Evolutionary conservation across 352 stramenopile genomes (phyloP).

Genomic region (Pythium apleroticum): DNA sequence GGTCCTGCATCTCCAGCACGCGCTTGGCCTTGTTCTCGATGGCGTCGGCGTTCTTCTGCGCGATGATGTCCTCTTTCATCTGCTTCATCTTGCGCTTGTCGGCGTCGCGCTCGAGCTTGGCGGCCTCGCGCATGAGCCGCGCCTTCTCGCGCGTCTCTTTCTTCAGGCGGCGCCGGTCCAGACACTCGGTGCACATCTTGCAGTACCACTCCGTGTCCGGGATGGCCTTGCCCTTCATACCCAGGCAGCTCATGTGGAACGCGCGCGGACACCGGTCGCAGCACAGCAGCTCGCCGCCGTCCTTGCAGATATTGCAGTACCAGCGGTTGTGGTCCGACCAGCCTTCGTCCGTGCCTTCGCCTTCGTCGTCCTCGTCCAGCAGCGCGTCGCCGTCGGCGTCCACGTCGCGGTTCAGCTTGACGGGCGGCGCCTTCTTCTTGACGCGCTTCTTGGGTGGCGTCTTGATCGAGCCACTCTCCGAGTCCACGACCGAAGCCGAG

Average conservation of each 20-base stretch:
- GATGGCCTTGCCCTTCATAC: constrained; percentile 74
- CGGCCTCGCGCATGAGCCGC: constrained; percentile 73
- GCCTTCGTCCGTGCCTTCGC: constrained; percentile 47
- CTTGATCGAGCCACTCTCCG: constrained; percentile 29
- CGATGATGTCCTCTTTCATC: constrained; percentile 69
- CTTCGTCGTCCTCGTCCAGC: constrained; percentile 43
- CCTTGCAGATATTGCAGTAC: constrained; percentile 92
- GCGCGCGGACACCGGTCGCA: constrained; percentile 91
- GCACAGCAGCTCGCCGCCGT: constrained; percentile 86
- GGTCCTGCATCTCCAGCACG: constrained; percentile 86
- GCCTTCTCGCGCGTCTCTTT: constrained; percentile 78
- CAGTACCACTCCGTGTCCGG: constrained; percentile 87
- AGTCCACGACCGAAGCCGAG: constrained; percentile 26
- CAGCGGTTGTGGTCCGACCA: constrained; percentile 88
- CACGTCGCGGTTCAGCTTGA: not conserved
- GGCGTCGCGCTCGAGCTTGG: constrained; percentile 78
- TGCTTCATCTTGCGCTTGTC: constrained; percentile 59
- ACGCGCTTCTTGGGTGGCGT: constrained; percentile 28
- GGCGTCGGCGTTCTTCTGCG: constrained; percentile 74
- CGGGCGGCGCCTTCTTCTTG: constrained; percentile 21
- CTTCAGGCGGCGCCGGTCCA: constrained; percentile 76
- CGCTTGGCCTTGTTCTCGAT: constrained; percentile 85
- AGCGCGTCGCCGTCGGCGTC: constrained; percentile 26
- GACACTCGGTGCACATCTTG: constrained; percentile 85
- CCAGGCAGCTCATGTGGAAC: constrained; percentile 92